Conservation (phyloP, 177 flowering plant genomes). For the Telopea speciosissima region DNA sequence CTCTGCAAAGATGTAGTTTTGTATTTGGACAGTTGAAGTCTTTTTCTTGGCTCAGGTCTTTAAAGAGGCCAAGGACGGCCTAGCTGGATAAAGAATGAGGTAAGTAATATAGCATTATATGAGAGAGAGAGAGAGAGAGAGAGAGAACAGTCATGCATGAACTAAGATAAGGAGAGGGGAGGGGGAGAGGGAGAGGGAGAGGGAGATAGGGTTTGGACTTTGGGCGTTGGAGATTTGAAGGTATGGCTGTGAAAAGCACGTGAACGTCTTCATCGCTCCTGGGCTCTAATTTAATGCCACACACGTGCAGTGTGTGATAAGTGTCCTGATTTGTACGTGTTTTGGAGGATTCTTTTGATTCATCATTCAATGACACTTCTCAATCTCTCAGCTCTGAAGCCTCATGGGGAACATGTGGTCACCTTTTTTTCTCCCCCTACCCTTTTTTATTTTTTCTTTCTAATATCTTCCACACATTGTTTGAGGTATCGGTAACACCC, state of each 20-base stretch:
- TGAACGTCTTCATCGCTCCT: not conserved
- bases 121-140: not conserved
- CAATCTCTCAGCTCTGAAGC: not conserved
- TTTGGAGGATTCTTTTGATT: not conserved
- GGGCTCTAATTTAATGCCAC: conserved; percentile 1
- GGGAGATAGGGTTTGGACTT: too few species aligned
- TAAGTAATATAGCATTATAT: not conserved
- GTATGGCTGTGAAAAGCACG: not conserved
- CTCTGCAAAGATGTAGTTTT: not conserved
- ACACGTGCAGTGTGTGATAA: conserved; percentile 1
- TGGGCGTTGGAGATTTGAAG: not conserved
- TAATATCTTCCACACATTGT: too few species aligned
- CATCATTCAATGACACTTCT: not conserved
- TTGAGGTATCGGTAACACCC: too few species aligned
- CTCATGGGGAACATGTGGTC: not conserved
- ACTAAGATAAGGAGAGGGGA: not conserved
- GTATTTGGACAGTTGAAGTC: conserved; percentile 1
- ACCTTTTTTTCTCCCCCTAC: not conserved
- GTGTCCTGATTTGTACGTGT: not conserved
- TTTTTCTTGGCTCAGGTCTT: not conserved
- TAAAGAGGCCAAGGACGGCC: not conserved
- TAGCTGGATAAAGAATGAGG: conserved; percentile 2
- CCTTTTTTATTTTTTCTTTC: too few species aligned
- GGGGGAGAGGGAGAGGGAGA: not conserved
- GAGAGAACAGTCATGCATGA: not conserved